Base-by-base conservation (phyloP, 306 rosid genomes). In the Quercus parvula region DNA sequence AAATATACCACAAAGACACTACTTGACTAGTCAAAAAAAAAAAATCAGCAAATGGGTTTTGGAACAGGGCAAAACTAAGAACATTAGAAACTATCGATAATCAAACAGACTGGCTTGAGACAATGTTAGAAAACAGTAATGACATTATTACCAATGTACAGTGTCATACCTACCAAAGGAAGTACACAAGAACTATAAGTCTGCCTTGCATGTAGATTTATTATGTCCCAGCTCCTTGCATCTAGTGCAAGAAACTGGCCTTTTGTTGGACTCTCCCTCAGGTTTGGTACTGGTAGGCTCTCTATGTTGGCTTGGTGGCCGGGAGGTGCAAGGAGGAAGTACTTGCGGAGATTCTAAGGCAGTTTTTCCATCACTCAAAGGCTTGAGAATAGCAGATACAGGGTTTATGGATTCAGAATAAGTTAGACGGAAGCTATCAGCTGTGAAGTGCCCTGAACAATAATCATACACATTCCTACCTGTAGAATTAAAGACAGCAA, bases 151-250 rank as follows among this genome's bases (percentile, higher is more conserved):
- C 44, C 30, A 63, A 35, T 63, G n/a, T 63, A 63, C 44, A 63
- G 38, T 63, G 38, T 62, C 30, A 27, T 14, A 63, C 38, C 14
- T 59, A 3, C 8, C 4, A 31, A 17, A 18, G 72, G 22, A 38
- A 44, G 33, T n/a, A 73, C 20, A 38, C n/a, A 41, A 31, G 27
- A 71, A 22, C 85, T 69, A 78, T n/a, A 66, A 22, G 69, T 13
- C 70, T 70, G 84, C 87, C 84, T 84, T 82, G 87, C 92, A 88
- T 31, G 92, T 86, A 31, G 85, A 79, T 76, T 80, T 88, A 44
- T 88, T 79, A 63, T 88, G 92, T 46, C 92, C 92, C 24, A 56
- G 20, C 72, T 74, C 88, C 81, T 75, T 86, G 85, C 92, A 88
- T 74, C 67, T 84, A 4, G 90, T 70, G 63, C 92, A 88, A 13